Conservation (phyloP, 2,329 filamentous ascomycete genomes). For the Sporothrix protearum region DNA sequence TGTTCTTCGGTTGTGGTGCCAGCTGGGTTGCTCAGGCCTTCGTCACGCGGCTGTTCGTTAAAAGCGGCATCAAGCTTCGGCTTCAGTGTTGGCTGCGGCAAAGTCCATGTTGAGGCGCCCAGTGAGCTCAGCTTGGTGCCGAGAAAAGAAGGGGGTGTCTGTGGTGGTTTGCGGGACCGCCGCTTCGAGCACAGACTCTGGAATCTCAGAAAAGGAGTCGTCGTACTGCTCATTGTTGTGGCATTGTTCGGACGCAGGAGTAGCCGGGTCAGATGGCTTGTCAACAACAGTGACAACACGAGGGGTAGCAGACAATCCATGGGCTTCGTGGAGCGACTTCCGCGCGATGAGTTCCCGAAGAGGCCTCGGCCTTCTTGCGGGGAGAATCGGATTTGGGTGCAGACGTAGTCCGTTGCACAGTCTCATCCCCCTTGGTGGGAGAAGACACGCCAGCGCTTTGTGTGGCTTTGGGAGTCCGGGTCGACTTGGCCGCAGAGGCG, state of each 20-base stretch:
- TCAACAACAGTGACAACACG: background rate
- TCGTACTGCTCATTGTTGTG: constrained; percentile 39
- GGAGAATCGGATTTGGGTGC: constrained; percentile 16
- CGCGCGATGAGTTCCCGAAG: constrained; percentile 24
- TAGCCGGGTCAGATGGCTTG: background rate
- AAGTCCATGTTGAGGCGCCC: constrained; percentile 1
- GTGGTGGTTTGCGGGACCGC: constrained; percentile 41
- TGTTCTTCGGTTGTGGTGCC: constrained; percentile 7
- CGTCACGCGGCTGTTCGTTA: background rate
- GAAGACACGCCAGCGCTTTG: background rate
- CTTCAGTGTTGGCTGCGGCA: background rate
- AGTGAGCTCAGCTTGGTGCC: constrained; percentile 26
- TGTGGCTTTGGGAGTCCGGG: background rate
- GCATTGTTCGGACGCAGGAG: constrained; percentile 27
- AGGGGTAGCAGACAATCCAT: background rate
- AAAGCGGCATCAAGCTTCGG: background rate
- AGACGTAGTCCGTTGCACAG: background rate
- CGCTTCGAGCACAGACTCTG: constrained; percentile 48
- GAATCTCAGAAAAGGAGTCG: constrained; percentile 57
- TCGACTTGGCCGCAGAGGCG: background rate
- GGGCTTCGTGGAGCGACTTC: constrained; percentile 24
- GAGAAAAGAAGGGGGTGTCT: constrained; percentile 21
- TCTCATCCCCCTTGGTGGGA: background rate
- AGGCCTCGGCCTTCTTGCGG: constrained; percentile 25
- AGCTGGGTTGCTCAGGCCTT: background rate